Evolutionary conservation across 2,329 filamentous ascomycete species (phyloP), one percentile per base, ranked within the genome.

Genomic region (Lecanicillium sp.): DNA sequence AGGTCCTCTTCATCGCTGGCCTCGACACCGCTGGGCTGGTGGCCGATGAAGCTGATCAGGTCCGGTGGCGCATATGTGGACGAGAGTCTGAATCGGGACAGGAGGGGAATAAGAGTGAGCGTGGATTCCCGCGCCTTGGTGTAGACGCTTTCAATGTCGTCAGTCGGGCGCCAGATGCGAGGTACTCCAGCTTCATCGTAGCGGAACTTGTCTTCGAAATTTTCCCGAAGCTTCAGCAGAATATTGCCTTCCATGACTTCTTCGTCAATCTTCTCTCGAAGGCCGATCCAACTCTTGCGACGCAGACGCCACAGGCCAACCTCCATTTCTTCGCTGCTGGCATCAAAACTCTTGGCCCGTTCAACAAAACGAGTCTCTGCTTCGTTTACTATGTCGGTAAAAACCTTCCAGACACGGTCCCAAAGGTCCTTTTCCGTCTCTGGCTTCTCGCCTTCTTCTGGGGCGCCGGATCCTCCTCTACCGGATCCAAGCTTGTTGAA

Each of bases 151-250:
- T 98, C 92, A 44, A 98, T 98, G 55, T 98, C 92, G 57, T 98
- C 92, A 2, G 83, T 89, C 2, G 92, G 92, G 17, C 89, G 80
- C 92, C 92, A 98, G 61, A 98, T 95, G 43, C 92, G 77, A 5
- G 92, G 92, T 4, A 98, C 92, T 18, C 92, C 92, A 6, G 80
- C 80, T 43, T 95, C 89, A 53, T 98, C 92, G 53, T 98, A 98
- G 47, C 92, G 83, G 75, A 98, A 98, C 63, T 95, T 95, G 67
- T 98, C 92, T 63, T 98, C 92, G 50, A 98, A 98, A 66, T 95
- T 96, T 62, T 98, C 92, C 27, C 92, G 80, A 37, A 98, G 76
- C 68, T 98, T 98, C 50, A 96, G 71, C 25, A 96, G 68, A 38
- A 98, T 80, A 56, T 96, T 98, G 52, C 90, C 90, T 64, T 96